phyloP scores from a whole-genome alignment of 2,329 filamentous ascomycete species.

The Thielaviopsis euricoi region DNA sequence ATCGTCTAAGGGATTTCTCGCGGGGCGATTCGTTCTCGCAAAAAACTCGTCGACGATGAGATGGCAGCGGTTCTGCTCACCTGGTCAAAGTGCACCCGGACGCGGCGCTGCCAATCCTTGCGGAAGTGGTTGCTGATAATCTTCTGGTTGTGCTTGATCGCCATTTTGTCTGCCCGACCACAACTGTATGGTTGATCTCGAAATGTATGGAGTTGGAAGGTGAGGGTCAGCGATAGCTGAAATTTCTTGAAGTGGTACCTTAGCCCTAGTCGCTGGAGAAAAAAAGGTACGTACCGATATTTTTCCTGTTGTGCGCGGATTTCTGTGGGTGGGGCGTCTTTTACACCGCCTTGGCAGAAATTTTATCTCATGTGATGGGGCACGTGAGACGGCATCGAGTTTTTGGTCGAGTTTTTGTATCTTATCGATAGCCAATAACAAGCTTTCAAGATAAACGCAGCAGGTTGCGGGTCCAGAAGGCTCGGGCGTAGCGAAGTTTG shows the following conservation, averaged over 20 bases:
- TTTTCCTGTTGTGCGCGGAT: slow-evolving; percentile 8
- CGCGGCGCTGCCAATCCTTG: slow-evolving; percentile 99
- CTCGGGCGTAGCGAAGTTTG: background rate
- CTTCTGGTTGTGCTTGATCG: slow-evolving; percentile 99
- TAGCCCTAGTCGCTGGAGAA: slow-evolving; percentile 12
- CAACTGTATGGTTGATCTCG: slow-evolving; percentile 12
- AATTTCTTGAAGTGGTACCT: slow-evolving; percentile 13
- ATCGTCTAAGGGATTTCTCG: slow-evolving; percentile 5
- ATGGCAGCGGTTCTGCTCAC: slow-evolving; percentile 27
- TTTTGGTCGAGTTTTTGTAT: background rate
- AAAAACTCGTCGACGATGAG: slow-evolving; percentile 9
- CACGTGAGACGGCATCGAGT: slow-evolving; percentile 7
- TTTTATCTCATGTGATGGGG: background rate
- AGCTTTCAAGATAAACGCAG: background rate
- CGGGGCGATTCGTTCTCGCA: background rate
- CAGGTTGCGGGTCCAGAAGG: background rate
- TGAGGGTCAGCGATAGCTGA: slow-evolving; percentile 12
- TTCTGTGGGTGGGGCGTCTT: slow-evolving; percentile 9
- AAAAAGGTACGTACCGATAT: slow-evolving; percentile 13
- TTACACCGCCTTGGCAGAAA: slow-evolving; percentile 9
- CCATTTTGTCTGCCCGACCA: slow-evolving; percentile 25
- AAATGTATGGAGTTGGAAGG: slow-evolving; percentile 10
- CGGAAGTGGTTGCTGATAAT: slow-evolving; percentile 97
- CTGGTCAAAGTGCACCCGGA: slow-evolving; percentile 99
- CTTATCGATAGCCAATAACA: slow-evolving; percentile 10